These are phyloP conservation scores for Serendipita sp. DNA, from an alignment of 1,284 basidiomycete species.

Conservation along the genomic window DNA sequence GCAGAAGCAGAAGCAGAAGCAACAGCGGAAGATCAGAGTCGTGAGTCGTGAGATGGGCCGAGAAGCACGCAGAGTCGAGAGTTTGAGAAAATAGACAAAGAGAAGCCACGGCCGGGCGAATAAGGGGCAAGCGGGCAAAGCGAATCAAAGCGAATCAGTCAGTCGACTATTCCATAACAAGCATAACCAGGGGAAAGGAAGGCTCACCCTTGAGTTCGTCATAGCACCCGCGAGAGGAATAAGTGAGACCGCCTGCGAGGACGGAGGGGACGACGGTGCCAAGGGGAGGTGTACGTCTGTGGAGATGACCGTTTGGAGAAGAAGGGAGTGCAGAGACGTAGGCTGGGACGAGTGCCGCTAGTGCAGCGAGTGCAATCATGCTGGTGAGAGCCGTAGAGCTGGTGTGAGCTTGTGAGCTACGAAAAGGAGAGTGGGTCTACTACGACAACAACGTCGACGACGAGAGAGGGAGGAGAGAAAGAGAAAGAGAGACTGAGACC, in stretches of 20 bases:
- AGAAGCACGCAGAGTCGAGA: no score
- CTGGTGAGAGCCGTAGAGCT: background rate
- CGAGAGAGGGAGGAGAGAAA: no score
- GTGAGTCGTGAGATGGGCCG: no score
- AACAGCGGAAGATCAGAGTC: no score
- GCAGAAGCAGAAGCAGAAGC: no score
- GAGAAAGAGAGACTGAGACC: no score
- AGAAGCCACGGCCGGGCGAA: background rate
- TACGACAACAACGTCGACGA: no score
- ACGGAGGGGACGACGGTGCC: background rate
- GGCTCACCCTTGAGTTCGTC: slow-evolving; percentile 2
- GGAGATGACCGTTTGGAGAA: background rate
- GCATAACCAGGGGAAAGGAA: background rate
- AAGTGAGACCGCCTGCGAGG: background rate
- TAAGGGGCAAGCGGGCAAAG: background rate
- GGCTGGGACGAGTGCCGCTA: background rate
- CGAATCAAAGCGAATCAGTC: background rate
- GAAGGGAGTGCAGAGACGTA: background rate
- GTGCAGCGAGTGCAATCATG: background rate
- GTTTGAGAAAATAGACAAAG: no score
- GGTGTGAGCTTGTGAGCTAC: background rate
- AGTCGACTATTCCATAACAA: no score
- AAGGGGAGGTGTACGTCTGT: background rate
- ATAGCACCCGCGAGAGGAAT: background rate
- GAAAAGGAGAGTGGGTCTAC: no score